Evolutionary conservation across 2,329 filamentous ascomycete genomes (phyloP).

Genomic region (Penicillium thymicola): DNA sequence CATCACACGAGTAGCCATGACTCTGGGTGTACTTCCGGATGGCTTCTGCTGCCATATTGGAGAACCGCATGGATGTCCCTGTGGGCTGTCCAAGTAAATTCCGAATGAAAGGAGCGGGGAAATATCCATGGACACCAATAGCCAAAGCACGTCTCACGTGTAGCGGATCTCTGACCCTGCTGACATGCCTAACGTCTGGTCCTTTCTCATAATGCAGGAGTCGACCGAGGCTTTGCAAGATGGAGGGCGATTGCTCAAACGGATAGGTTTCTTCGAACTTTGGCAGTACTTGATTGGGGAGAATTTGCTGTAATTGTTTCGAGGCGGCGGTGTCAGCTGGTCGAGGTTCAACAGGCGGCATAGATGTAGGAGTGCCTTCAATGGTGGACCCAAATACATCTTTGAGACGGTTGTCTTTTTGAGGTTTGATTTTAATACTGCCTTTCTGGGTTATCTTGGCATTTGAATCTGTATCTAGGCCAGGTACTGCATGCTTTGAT

Average conservation of each 20-base stretch:
- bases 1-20: constrained; percentile 71
- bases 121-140: constrained; percentile 92
- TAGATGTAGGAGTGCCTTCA: constrained; percentile 17
- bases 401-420: constrained; percentile 24
- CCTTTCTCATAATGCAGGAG: constrained; percentile 52
- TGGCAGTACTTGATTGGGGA: constrained; percentile 50
- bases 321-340: constrained; percentile 31
- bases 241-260: constrained; percentile 54
- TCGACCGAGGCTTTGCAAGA: constrained; percentile 56
- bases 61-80: constrained; percentile 90
- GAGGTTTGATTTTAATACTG: constrained; percentile 29
- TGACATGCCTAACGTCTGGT: constrained; percentile 65
- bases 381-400: constrained; percentile 19
- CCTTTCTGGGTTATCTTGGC: constrained; percentile 29
- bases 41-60: constrained; percentile 77
- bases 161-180: constrained; percentile 63
- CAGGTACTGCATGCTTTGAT: constrained; percentile 17
- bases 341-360: constrained; percentile 24
- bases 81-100: constrained; percentile 91
- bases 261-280: constrained; percentile 47
- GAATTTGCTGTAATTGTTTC: constrained; percentile 34
- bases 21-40: constrained; percentile 78
- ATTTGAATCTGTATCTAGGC: constrained; percentile 21
- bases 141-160: constrained; percentile 82
- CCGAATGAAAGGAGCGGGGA: constrained; percentile 82